These are phyloP conservation scores for Metschnikowia borealis DNA, from an alignment of 805 yeast genomes.

Conservation along the genomic window DNA sequence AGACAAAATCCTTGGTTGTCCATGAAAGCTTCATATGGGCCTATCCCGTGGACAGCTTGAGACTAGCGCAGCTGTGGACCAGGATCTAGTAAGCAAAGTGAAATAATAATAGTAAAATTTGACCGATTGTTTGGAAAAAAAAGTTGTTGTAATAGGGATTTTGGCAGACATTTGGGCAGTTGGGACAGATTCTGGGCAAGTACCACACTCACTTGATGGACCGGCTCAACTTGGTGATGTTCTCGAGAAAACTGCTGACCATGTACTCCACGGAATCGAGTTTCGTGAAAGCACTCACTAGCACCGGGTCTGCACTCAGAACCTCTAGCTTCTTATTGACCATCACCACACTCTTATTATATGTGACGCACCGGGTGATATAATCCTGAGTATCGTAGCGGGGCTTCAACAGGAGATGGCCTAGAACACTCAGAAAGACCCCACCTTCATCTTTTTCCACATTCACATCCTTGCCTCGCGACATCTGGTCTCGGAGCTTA, in stretches of 20 bases:
- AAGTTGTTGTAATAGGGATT: too few relatives aligned
- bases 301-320: slow-evolving; percentile 62
- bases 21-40: too few relatives aligned
- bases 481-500: slow-evolving; percentile 51
- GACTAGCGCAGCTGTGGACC: too few relatives aligned
- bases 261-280: slow-evolving; percentile 57
- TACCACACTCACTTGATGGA: background rate
- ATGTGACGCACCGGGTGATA: slow-evolving; percentile 61
- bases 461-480: slow-evolving; percentile 18
- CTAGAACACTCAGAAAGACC: slow-evolving; percentile 21
- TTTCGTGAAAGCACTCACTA: slow-evolving; percentile 60
- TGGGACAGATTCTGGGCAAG: too few relatives aligned
- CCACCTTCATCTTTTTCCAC: slow-evolving; percentile 8
- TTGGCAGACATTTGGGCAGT: too few relatives aligned
- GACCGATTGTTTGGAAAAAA: too few relatives aligned
- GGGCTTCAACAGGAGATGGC: slow-evolving; percentile 27
- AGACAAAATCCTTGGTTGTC: too few relatives aligned
- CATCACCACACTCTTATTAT: slow-evolving; percentile 55
- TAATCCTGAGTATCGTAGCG: slow-evolving; percentile 41
- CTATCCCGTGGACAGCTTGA: too few relatives aligned
- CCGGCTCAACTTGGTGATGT: slow-evolving; percentile 13
- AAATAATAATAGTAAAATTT: too few relatives aligned
- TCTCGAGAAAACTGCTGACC: slow-evolving; percentile 30
- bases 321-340: slow-evolving; percentile 57
- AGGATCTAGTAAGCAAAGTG: too few relatives aligned